A percentile compares a stretch with the other conserved stretches of the same genome.
These are phyloP conservation scores for Arxiozyma slooffiae DNA, from an alignment of 1,139 yeast genomes.

Conservation along the genomic window DNA sequence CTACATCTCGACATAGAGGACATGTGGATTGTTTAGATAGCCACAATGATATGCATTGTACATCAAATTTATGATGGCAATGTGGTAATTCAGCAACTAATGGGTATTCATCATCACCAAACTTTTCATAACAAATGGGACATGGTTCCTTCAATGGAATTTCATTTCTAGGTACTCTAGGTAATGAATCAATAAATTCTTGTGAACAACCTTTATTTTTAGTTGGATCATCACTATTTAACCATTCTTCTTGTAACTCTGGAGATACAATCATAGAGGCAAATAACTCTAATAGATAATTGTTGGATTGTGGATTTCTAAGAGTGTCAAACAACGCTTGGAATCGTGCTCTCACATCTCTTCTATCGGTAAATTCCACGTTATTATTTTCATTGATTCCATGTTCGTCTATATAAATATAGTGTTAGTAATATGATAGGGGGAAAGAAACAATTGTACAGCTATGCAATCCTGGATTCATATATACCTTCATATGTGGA, in stretches of 20 bases:
- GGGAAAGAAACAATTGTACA: too few relatives aligned
- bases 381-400: too few relatives aligned
- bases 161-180: constrained; percentile 48
- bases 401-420: constrained; percentile 14
- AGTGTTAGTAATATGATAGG: constrained; percentile 3
- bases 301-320: constrained; percentile 8
- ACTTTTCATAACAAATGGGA: constrained; percentile 74
- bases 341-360: constrained; percentile 16
- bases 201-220: constrained; percentile 53
- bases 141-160: constrained; percentile 61
- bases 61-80: constrained; percentile 74
- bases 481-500: constrained; percentile 12
- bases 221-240: constrained; percentile 15
- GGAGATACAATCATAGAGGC: constrained; percentile 18
- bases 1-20: constrained; percentile 76
- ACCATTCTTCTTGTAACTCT: constrained; percentile 24
- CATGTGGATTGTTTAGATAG: constrained; percentile 69
- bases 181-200: constrained; percentile 63
- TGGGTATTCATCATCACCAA: constrained; percentile 66
- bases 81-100: constrained; percentile 65
- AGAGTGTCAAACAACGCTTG: constrained; percentile 19
- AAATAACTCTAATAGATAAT: constrained; percentile 11
- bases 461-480: too few relatives aligned
- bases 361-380: constrained; percentile 9
- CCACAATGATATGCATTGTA: constrained; percentile 92